A percentile compares a stretch with the other conserved stretches of the same genome.
Conservation (phyloP, 2,329 filamentous ascomycete species). For the Aureobasidium sp. region DNA sequence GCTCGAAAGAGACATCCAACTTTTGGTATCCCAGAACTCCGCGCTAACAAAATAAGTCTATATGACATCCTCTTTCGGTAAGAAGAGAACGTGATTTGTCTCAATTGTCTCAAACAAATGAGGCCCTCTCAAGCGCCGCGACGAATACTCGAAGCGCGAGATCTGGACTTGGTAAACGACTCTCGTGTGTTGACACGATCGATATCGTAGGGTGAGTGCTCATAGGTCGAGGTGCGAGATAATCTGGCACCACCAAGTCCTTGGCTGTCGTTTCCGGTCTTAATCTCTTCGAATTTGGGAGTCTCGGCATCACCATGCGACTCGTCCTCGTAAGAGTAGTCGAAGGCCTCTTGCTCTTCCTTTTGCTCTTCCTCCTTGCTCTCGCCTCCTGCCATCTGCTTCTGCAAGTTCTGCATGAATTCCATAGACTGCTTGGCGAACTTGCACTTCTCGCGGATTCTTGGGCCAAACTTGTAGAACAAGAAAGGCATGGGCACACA, state of each 20-base stretch:
- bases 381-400: conserved; percentile 20
- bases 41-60: neutral
- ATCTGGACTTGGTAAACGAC: conserved; percentile 31
- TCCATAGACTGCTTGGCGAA: conserved; percentile 61
- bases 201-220: conserved; percentile 42
- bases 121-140: neutral
- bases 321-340: conserved; percentile 22
- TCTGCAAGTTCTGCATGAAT: conserved; percentile 46
- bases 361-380: conserved; percentile 22
- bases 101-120: neutral
- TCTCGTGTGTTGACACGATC: conserved; percentile 43
- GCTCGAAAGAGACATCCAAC: neutral
- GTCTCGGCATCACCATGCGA: conserved; percentile 10
- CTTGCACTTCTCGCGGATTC: conserved; percentile 61
- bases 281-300: conserved; percentile 34
- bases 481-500: conserved; percentile 70
- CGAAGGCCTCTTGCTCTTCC: conserved; percentile 27
- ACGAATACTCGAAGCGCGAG: conserved; percentile 7
- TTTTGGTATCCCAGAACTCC: conserved; percentile 12
- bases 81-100: neutral
- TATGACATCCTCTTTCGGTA: neutral
- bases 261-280: conserved; percentile 24
- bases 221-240: conserved; percentile 27
- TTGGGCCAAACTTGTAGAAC: conserved; percentile 64
- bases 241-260: neutral